Evolutionary conservation across 257 asterid genomes (phyloP), one percentile per base, ranked within the genome.

Genomic region (Leonotis leonurus): DNA sequence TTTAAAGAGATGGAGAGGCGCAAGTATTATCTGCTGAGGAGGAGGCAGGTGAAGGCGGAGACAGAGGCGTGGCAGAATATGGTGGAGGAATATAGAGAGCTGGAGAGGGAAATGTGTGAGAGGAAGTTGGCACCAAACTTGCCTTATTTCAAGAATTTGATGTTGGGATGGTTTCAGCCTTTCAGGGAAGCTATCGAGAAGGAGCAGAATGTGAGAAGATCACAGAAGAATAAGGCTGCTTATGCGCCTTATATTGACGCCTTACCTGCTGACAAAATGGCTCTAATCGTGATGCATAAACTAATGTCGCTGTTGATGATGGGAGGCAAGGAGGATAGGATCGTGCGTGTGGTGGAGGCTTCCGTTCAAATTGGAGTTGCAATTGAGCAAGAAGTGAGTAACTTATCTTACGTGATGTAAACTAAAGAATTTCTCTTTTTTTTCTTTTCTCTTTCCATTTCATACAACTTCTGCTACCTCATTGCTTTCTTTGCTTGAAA

Each of bases 141-240:
- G 75, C 97, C 97, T 1, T 89, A 83, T 54, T 75, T 89, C 79
- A 89, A 89, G 76, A 78, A 95, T 17, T 67, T 89, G 52, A 85
- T 87, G 71, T 69, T 89, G 61, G 97, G 97, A 33, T 89, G 97
- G 97, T 89, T 81, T 75, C 95, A 89, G 90, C 97, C 97, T 6
- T 62, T 90, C 70, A 62, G 83, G 27, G 43, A 78, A 61, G 87
- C 75, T 80, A 90, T 90, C 66, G 83, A 64, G 5, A 76, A 77
- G 67, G 97, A 85, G 64, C 97, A 90, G 62, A 88, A 87, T 71
- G 39, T 77, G 8, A 78, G 76, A 63, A 77, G 81, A 81, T 56
- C 52, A 32, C 90, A 93, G 68, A 83, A 78, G 85, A 62, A 66
- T 49, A 81, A 54, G 78, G 75, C 75, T 0, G 67, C 75, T 6